phyloP scores from a whole-genome alignment of 495 filamentous ascomycete genomes.

The Alectoria sarmentosa region DNA sequence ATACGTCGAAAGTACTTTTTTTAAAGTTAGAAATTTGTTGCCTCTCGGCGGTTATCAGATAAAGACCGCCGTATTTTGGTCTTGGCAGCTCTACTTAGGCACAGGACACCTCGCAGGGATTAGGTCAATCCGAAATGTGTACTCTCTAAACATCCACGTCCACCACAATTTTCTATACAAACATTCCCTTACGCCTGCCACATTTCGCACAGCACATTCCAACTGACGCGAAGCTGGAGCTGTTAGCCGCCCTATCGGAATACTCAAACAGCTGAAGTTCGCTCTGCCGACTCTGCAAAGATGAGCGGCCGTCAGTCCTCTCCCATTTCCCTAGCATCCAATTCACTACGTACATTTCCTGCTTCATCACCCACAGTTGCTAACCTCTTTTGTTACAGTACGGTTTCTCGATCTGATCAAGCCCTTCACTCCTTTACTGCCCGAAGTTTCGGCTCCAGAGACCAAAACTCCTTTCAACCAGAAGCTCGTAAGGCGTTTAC shows the following conservation, averaged over 20 bases:
- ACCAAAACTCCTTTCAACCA: slow-evolving; percentile 96
- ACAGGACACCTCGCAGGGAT: not conserved
- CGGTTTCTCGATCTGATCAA: slow-evolving; percentile 99
- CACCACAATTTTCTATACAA: not conserved
- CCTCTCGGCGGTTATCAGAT: too few relatives aligned
- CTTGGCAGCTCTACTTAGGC: too few relatives aligned
- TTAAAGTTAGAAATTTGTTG: too few relatives aligned
- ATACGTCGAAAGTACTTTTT: too few relatives aligned
- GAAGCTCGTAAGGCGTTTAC: slow-evolving; percentile 49
- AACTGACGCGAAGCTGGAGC: not conserved
- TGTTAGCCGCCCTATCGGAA: not conserved
- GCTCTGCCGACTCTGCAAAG: slow-evolving; percentile 34
- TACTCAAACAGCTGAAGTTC: slow-evolving; percentile 23
- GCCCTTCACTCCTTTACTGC: slow-evolving; percentile 97
- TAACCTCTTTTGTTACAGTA: slow-evolving; percentile 48
- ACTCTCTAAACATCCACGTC: not conserved
- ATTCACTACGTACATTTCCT: not conserved
- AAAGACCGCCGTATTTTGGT: not conserved
- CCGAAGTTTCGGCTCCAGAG: slow-evolving; percentile 96
- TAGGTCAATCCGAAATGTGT: slow-evolving; percentile 1
- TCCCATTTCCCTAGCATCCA: slow-evolving; percentile 1
- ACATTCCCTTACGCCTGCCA: not conserved
- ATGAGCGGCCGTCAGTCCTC: slow-evolving; percentile 52
- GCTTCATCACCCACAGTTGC: not conserved
- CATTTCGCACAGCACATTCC: not conserved